Base-by-base conservation (phyloP, 2,329 filamentous ascomycete genomes). In the Pyrenochaeta sp. region DNA sequence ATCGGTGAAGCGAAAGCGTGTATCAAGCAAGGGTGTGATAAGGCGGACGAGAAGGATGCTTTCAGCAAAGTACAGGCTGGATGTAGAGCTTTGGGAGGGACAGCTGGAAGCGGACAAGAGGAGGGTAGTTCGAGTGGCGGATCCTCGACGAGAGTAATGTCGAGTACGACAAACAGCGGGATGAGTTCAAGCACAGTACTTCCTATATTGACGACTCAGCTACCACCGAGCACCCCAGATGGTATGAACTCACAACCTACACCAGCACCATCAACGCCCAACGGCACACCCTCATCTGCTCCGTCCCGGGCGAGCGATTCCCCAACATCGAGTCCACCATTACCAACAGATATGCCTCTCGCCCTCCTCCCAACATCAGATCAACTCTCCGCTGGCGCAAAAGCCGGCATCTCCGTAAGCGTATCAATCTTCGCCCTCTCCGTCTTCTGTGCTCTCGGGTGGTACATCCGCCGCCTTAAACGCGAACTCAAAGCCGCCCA, bases 401-500 rank as follows among this genome's bases (percentile, higher is more conserved):
- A 70, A 71, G 68, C 59, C 19, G 68, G 67, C 3, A 67, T 72
- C n/a, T 55, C 58, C 15, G 36, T 67, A 32, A 52, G 53, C 34
- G 59, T 71, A 25, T 50, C 62, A 8, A 6, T 64, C 12, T 27
- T 69, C 43, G 53, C 62, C 9, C 37, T 60, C 8, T 37, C 58
- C 25, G 54, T 67, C 49, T 63, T 68, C 47, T 15, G 64, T 24
- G 32, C 52, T 10, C 55, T 67, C 1, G 59, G 43, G n/a, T 62
- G 67, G 57, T 72, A 72, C 58, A 72, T 71, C 49, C 63, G 66
- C 2, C 68, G 65, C 22, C 42, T 72, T 13, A 72, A 69, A 54
- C 63, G 63, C 51, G 62, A 68, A 12, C 60, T 69, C 5, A 37
- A 32, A n/a, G 52, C 55, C 15, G 67, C 62, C 5, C 60, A 70